These are phyloP conservation scores for Hypoxylon sp. DNA, from an alignment of 2,329 filamentous ascomycete genomes.

Conservation along the genomic window DNA sequence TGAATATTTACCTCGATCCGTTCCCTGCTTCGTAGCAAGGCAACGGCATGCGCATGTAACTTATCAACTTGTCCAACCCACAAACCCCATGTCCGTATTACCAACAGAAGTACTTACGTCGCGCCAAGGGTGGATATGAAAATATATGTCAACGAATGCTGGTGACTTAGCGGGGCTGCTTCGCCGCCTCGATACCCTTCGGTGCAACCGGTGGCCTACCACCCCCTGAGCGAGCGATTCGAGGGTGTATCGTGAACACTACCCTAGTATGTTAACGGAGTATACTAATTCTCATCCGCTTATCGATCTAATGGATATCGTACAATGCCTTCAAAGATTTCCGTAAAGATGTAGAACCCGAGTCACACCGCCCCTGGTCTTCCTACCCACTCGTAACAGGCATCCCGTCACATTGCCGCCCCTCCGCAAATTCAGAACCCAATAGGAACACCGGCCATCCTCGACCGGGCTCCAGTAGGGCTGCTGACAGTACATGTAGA, in stretches of 20 bases:
- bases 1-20: conserved; percentile 1
- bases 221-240: background rate
- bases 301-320: conserved; percentile 13
- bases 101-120: conserved; percentile 15
- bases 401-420: conserved; percentile 32
- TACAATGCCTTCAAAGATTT: conserved; percentile 9
- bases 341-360: conserved; percentile 15
- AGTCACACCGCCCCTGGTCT: conserved; percentile 32
- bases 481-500: conserved; percentile 30
- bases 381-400: conserved; percentile 32
- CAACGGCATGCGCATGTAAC: conserved; percentile 34
- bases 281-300: conserved; percentile 3
- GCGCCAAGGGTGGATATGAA: conserved; percentile 27
- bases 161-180: conserved; percentile 13
- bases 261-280: conserved; percentile 4
- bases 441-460: conserved; percentile 40
- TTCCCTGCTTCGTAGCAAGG: conserved; percentile 15
- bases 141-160: conserved; percentile 12
- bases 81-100: conserved; percentile 21
- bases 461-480: conserved; percentile 35
- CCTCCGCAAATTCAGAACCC: conserved; percentile 33
- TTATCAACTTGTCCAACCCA: conserved; percentile 25
- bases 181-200: conserved; percentile 7
- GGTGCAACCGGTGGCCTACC: conserved; percentile 5
- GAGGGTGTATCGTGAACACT: background rate